Evolutionary conservation across 371 early-diverging fungal genomes (phyloP).

Genomic region (Apophysomyces sp.): DNA sequence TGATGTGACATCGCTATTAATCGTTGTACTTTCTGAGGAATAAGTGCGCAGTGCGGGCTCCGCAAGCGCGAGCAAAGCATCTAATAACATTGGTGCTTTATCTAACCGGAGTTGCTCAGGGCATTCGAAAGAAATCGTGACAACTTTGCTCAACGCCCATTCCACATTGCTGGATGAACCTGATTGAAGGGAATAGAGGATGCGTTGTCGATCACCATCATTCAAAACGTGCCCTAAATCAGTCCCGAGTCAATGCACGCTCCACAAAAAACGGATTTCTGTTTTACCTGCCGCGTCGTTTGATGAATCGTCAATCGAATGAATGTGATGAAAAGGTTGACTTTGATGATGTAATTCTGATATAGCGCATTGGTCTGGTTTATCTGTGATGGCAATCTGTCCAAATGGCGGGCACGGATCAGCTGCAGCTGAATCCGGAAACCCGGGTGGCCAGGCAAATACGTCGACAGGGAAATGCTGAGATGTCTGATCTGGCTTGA

Average conservation of each 20-base stretch:
- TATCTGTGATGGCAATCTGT: conserved; percentile 14
- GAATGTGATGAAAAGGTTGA: conserved; percentile 35
- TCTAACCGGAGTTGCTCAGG: conserved; percentile 64
- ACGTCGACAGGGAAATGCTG: conserved; percentile 7
- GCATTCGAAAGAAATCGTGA: conserved; percentile 68
- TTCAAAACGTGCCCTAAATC: conserved; percentile 29
- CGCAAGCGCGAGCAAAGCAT: conserved; percentile 54
- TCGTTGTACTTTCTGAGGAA: background rate
- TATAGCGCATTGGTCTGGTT: conserved; percentile 18
- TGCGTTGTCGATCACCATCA: conserved; percentile 60
- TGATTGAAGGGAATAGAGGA: conserved; percentile 74
- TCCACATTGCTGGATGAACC: conserved; percentile 75
- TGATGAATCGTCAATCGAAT: conserved; percentile 21
- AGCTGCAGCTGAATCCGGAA: background rate
- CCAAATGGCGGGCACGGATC: conserved; percentile 14
- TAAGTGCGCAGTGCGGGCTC: conserved; percentile 22
- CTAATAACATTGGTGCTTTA: conserved; percentile 66
- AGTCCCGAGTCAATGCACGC: background rate
- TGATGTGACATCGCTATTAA: background rate
- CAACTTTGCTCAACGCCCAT: conserved; percentile 83
- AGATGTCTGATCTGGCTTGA: conserved; percentile 14
- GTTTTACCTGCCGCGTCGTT: background rate
- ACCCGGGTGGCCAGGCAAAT: conserved; percentile 2
- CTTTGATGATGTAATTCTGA: conserved; percentile 37
- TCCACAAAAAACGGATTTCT: background rate